Conservation (phyloP, 345 rosid species). For the Nephelium lappaceum region DNA sequence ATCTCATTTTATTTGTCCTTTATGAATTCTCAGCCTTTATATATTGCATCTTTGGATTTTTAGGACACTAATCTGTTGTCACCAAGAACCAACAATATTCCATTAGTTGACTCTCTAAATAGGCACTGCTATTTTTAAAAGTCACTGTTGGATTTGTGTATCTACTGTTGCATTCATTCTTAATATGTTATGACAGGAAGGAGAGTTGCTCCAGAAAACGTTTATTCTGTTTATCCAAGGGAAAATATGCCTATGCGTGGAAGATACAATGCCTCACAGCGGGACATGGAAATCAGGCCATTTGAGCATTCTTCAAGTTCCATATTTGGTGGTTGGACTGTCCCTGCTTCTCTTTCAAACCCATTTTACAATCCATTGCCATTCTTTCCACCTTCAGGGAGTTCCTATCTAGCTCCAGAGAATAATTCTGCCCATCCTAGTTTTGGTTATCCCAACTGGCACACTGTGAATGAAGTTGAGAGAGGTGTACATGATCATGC, state of each 20-base stretch:
- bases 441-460: slow-evolving; percentile 17
- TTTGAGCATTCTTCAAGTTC: slow-evolving; percentile 24
- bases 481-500: slow-evolving; percentile 23
- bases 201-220: slow-evolving; percentile 29
- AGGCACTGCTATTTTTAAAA: not conserved
- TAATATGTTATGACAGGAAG: slow-evolving; percentile 24
- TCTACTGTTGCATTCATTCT: not conserved
- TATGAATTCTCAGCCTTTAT: not conserved
- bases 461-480: slow-evolving; percentile 18
- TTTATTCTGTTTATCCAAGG: slow-evolving; percentile 20
- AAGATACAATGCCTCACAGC: slow-evolving; percentile 19
- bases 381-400: slow-evolving; percentile 22
- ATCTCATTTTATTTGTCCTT: not conserved
- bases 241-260: slow-evolving; percentile 19
- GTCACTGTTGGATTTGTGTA: not conserved
- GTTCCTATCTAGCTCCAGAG: slow-evolving; percentile 21
- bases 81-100: not conserved
- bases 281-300: slow-evolving; percentile 12
- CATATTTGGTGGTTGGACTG: slow-evolving; percentile 17
- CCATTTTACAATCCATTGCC: slow-evolving; percentile 20
- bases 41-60: not conserved
- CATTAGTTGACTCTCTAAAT: not conserved
- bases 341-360: slow-evolving; percentile 16
- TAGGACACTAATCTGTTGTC: not conserved
- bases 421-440: slow-evolving; percentile 18